These are phyloP conservation scores for Byssochlamys sp. DNA, from an alignment of 2,329 filamentous ascomycete genomes.

Conservation along the genomic window DNA sequence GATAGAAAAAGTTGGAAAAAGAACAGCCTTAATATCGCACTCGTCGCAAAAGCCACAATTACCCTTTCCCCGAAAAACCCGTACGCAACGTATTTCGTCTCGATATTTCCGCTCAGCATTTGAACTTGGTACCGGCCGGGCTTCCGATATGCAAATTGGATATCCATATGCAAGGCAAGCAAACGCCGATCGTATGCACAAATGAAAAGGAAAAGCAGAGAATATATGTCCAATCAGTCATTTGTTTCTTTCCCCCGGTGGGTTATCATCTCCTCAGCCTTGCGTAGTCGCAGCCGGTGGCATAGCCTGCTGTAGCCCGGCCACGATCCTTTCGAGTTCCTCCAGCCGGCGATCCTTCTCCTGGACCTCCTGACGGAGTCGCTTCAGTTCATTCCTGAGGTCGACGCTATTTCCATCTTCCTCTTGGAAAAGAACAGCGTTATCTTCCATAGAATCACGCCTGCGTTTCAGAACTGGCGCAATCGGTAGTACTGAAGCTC, in stretches of 20 bases:
- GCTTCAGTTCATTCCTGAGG: constrained; percentile 56
- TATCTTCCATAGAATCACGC: constrained; percentile 22
- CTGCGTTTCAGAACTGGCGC: constrained; percentile 25
- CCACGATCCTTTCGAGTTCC: constrained; percentile 32
- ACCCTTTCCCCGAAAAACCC: not conserved
- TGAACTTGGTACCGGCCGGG: not conserved
- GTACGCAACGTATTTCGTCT: constrained; percentile 2
- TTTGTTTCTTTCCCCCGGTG: not conserved
- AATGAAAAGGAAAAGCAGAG: constrained; percentile 9
- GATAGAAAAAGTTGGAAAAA: not conserved
- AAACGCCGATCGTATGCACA: constrained; percentile 27
- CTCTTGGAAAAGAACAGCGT: constrained; percentile 17
- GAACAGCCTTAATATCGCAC: not conserved
- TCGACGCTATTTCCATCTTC: constrained; percentile 34
- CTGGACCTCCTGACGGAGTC: constrained; percentile 56
- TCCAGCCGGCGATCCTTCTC: constrained; percentile 41
- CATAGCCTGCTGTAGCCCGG: constrained; percentile 27
- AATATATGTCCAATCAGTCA: not conserved
- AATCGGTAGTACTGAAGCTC: constrained; percentile 18
- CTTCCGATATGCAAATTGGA: constrained; percentile 9
- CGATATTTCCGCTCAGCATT: constrained; percentile 11
- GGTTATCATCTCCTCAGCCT: not conserved
- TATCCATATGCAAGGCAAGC: constrained; percentile 12
- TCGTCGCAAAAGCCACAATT: not conserved
- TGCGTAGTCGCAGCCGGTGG: constrained; percentile 19